Evolutionary conservation across 768 basidiomycete genomes (phyloP).

Genomic region (Leccinum longicurvipes): DNA sequence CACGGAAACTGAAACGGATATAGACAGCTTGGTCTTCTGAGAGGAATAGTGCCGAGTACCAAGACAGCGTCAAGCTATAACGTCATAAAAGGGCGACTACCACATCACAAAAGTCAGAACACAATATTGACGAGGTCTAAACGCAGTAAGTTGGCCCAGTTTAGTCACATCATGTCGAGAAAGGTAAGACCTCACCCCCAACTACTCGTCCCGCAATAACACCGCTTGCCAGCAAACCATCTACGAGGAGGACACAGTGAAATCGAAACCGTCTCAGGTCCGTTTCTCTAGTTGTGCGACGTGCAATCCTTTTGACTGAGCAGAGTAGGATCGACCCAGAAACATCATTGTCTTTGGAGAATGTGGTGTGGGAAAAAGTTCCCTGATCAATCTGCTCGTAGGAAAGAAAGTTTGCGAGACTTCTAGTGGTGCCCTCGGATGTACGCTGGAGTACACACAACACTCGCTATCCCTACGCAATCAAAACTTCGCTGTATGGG

Average conservation of each 20-base stretch:
- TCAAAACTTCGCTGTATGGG: slow-evolving; percentile 28
- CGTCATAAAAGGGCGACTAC: not conserved
- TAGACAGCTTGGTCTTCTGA: slow-evolving; percentile 4
- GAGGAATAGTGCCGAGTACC: slow-evolving; percentile 4
- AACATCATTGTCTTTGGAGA: slow-evolving; percentile 45
- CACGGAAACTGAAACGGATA: slow-evolving; percentile 10
- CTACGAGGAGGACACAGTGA: not conserved
- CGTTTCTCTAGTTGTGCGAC: not conserved
- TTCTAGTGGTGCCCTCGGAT: slow-evolving; percentile 33
- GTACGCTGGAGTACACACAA: slow-evolving; percentile 31
- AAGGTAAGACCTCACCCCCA: slow-evolving; percentile 12
- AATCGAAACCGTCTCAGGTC: slow-evolving; percentile 6
- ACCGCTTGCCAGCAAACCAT: slow-evolving; percentile 4
- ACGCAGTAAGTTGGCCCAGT: not conserved
- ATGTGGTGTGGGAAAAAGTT: slow-evolving; percentile 42
- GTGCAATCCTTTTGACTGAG: not conserved
- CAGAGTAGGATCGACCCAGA: slow-evolving; percentile 12
- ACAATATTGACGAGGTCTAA: slow-evolving; percentile 2
- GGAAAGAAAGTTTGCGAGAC: slow-evolving; percentile 23
- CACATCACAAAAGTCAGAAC: slow-evolving; percentile 3
- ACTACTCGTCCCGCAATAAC: slow-evolving; percentile 9
- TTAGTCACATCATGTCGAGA: not conserved
- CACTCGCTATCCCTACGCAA: slow-evolving; percentile 22
- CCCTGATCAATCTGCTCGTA: slow-evolving; percentile 41
- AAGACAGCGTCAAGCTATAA: not conserved